Percentiles rank a stretch among this genome's conserved stretches.
phyloP scores from a whole-genome alignment of 2,329 filamentous ascomycete species.

The Stemphylium lycopersici region DNA sequence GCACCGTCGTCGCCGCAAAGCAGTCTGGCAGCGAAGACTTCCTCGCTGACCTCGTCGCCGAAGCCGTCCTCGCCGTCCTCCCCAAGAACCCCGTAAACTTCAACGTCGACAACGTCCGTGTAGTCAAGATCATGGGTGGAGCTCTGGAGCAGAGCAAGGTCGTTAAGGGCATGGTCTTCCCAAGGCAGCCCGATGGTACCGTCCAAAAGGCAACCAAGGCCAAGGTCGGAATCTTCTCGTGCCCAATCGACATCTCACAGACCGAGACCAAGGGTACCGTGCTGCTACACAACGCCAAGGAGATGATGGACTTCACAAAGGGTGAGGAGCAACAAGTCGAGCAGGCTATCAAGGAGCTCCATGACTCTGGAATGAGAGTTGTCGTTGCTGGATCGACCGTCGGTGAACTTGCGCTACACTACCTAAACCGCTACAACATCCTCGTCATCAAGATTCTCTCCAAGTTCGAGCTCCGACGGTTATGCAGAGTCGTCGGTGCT shows the following conservation, averaged over 20 bases:
- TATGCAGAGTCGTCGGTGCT: constrained; percentile 95
- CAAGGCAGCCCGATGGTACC: constrained; percentile 86
- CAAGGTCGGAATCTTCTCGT: constrained; percentile 96
- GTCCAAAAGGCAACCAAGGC: constrained; percentile 91
- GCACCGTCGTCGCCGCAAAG: constrained; percentile 95
- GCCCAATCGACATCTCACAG: constrained; percentile 91
- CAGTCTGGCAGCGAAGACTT: constrained; percentile 93
- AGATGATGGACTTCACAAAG: constrained; percentile 98
- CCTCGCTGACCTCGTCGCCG: constrained; percentile 83
- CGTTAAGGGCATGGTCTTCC: constrained; percentile 98
- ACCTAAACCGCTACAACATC: constrained; percentile 96
- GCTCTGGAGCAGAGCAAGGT: constrained; percentile 92
- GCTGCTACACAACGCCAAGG: constrained; percentile 93
- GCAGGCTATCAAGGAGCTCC: constrained; percentile 88
- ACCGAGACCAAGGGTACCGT: constrained; percentile 99
- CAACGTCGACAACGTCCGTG: constrained; percentile 98
- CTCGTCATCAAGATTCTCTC: constrained; percentile 95
- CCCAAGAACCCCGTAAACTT: constrained; percentile 96
- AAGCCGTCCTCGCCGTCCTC: constrained; percentile 82
- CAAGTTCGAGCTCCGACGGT: constrained; percentile 93
- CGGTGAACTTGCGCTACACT: constrained; percentile 94
- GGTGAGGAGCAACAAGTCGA: constrained; percentile 95
- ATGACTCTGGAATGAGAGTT: constrained; percentile 91
- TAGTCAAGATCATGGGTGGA: constrained; percentile 99
- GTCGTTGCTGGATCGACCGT: constrained; percentile 92